Conservation (phyloP, 768 basidiomycete species). For the Leucogyrophana mollusca region DNA sequence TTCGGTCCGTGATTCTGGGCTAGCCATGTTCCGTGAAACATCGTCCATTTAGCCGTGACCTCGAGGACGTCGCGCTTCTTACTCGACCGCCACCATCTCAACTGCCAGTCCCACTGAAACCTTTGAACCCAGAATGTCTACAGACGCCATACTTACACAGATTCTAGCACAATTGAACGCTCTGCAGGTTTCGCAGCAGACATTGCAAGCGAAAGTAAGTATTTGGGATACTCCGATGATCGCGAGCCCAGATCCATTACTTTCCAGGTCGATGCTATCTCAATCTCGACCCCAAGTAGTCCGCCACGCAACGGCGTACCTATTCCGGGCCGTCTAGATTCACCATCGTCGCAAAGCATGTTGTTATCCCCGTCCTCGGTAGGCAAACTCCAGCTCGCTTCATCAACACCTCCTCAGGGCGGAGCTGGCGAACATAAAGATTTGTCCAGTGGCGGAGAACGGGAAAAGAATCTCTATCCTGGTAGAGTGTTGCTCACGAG, state of each 20-base stretch:
- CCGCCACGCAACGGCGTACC: conserved; percentile 24
- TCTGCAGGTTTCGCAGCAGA: conserved; percentile 73
- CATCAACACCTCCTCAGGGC: conserved; percentile 23
- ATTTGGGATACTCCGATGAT: conserved; percentile 2
- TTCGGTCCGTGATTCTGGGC: not conserved
- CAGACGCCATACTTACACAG: conserved; percentile 66
- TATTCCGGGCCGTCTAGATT: conserved; percentile 23
- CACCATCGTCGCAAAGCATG: conserved; percentile 21
- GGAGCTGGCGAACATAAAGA: conserved; percentile 17
- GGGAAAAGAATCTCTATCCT: conserved; percentile 77
- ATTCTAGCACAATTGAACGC: conserved; percentile 71
- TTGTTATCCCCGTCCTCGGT: conserved; percentile 29
- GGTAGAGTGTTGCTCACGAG: conserved; percentile 83
- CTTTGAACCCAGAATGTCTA: conserved; percentile 17
- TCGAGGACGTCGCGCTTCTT: conserved; percentile 7
- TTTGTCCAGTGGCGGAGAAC: conserved; percentile 50
- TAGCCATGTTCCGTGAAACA: not conserved
- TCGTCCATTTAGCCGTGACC: not conserved
- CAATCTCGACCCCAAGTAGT: conserved; percentile 33
- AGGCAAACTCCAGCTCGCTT: conserved; percentile 20
- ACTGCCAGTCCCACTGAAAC: conserved; percentile 2
- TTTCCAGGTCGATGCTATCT: conserved; percentile 49
- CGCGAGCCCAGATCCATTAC: not conserved
- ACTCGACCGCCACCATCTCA: conserved; percentile 7
- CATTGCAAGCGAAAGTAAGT: conserved; percentile 73